Conservation (phyloP, 176 grass and related monocot species). For the Miscanthus lutarioriparius region DNA sequence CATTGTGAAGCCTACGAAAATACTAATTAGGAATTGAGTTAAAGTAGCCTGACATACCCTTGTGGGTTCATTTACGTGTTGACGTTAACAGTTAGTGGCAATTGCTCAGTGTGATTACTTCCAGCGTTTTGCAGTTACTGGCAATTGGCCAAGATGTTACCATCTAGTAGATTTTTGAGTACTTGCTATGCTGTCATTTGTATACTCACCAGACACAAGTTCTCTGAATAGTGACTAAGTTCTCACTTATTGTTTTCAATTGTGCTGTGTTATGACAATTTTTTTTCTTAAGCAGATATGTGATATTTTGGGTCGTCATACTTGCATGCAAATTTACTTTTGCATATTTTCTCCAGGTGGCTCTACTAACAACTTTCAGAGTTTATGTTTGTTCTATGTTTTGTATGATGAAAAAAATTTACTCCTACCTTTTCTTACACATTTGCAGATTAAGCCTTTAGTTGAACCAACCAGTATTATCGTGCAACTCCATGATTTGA, state of each 20-base stretch:
- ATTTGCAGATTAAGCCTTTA: conserved; percentile 80
- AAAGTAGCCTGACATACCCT: not conserved
- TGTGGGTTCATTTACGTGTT: not conserved
- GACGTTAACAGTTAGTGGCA: not conserved
- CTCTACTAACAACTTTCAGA: conserved; percentile 20
- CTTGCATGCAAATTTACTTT: conserved; percentile 90
- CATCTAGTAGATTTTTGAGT: not conserved
- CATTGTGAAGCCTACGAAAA: not conserved
- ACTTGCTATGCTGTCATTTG: not conserved
- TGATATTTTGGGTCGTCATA: conserved; percentile 84
- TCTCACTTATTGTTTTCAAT: not conserved
- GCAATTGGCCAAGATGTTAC: not conserved
- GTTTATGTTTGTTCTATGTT: conserved; percentile 27
- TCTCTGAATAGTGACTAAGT: not conserved
- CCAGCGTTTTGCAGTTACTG: not conserved
- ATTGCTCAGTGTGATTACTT: not conserved
- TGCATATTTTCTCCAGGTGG: conserved; percentile 96
- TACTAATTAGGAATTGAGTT: not conserved
- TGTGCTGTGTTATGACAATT: not conserved
- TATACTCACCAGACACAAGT: not conserved
- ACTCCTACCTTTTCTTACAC: not conserved
- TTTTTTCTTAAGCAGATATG: conserved; percentile 66
- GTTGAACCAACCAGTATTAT: conserved; percentile 82
- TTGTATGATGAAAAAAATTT: conserved; percentile 14
- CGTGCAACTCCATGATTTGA: conserved; percentile 59